Evolutionary conservation across 2,329 filamentous ascomycete species (phyloP).

Genomic region (Hawksworthiomyces lignivorus): DNA sequence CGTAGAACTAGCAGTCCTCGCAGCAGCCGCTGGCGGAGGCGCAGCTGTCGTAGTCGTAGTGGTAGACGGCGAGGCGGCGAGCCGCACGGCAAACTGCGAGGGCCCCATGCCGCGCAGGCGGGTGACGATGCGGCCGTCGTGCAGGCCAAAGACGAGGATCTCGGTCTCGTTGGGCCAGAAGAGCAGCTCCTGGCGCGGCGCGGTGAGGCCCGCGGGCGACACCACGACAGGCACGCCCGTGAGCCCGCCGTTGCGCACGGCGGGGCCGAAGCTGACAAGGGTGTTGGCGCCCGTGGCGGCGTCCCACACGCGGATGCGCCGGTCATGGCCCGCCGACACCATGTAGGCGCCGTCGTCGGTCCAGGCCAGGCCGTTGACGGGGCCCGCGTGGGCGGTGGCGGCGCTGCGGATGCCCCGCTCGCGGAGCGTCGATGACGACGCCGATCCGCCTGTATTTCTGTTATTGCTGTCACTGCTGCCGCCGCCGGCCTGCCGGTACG

Average conservation of each 20-base stretch:
- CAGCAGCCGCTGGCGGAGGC: neutral
- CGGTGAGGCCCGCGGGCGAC: constrained; percentile 51
- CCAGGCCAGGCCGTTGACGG: constrained; percentile 81
- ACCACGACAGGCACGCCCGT: constrained; percentile 55
- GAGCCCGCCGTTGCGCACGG: constrained; percentile 65
- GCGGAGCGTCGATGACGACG: constrained; percentile 20
- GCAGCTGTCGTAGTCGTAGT: constrained; percentile 8
- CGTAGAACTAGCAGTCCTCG: neutral
- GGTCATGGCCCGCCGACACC: constrained; percentile 75
- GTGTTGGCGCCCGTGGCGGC: constrained; percentile 75
- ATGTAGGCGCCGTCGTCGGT: constrained; percentile 71
- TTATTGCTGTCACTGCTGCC: constrained; percentile 24
- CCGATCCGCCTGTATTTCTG: neutral
- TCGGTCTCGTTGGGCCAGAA: constrained; percentile 78
- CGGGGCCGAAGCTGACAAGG: constrained; percentile 77
- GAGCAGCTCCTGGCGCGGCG: constrained; percentile 54
- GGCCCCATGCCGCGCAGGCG: constrained; percentile 60
- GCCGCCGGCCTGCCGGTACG: constrained; percentile 27
- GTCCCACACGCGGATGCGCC: constrained; percentile 82
- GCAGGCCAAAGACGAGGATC: constrained; percentile 71
- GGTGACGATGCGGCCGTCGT: constrained; percentile 65
- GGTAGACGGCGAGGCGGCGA: constrained; percentile 1
- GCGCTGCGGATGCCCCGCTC: no score
- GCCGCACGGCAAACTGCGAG: constrained; percentile 35
- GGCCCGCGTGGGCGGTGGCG: constrained; percentile 65